A percentile compares a stretch with the other conserved stretches of the same genome.
Conservation (phyloP, 2,329 filamentous ascomycete genomes). For the Fusarium sp. region DNA sequence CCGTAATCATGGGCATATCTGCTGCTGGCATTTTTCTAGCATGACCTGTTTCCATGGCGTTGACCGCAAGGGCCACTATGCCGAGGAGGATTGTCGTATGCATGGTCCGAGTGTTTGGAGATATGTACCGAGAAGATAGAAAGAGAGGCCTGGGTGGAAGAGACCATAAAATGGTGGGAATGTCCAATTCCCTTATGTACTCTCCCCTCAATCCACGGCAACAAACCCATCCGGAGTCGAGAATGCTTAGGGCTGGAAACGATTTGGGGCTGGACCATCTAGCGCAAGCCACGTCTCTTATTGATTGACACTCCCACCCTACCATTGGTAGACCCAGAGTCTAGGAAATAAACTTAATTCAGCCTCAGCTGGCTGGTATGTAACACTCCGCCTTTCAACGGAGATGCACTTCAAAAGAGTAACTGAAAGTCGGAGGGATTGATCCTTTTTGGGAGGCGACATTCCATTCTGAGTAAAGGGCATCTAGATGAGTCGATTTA, state of each 20-base stretch:
- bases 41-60: not conserved
- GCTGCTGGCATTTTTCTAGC: not conserved
- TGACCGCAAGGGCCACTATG: not conserved
- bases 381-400: not conserved
- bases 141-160: no score
- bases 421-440: no score
- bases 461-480: not conserved
- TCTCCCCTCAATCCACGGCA: not conserved
- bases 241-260: not conserved
- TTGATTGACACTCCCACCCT: no score
- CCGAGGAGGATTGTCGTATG: not conserved
- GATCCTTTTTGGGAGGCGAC: not conserved
- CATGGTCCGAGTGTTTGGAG: not conserved
- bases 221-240: not conserved
- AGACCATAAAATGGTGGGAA: fast-evolving
- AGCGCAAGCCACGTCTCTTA: not conserved
- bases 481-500: not conserved
- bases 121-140: no score
- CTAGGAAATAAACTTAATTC: not conserved
- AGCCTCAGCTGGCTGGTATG: not conserved
- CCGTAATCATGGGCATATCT: not conserved
- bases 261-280: not conserved
- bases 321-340: not conserved
- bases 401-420: not conserved
- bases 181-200: not conserved